Percentiles rank a stretch among this genome's conserved stretches.
These are phyloP conservation scores for Microbotryum silenes-acaulis DNA, from an alignment of 1,284 basidiomycete genomes.

Conservation along the genomic window DNA sequence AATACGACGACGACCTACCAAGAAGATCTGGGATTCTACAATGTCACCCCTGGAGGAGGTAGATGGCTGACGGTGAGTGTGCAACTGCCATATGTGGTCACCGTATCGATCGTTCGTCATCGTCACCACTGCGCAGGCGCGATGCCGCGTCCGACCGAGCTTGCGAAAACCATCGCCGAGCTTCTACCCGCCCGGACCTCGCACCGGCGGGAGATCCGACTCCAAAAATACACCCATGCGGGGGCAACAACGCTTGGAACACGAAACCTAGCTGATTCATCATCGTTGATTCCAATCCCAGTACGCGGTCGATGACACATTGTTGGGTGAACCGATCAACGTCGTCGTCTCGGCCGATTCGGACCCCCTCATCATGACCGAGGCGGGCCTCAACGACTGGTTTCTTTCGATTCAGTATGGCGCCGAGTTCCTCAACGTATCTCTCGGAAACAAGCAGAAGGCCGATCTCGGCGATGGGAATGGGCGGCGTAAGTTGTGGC, in stretches of 20 bases:
- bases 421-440: constrained; percentile 67
- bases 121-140: background rate
- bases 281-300: background rate
- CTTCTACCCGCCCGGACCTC: too few relatives aligned
- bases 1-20: too few relatives aligned
- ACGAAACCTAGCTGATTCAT: background rate
- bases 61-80: constrained; percentile 30
- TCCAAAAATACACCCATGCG: too few relatives aligned
- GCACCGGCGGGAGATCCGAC: too few relatives aligned
- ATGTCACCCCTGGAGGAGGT: constrained; percentile 46
- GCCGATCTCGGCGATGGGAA: constrained; percentile 80
- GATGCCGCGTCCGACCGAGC: background rate
- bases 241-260: background rate
- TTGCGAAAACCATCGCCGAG: background rate
- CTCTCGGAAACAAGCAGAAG: constrained; percentile 58
- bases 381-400: constrained; percentile 43
- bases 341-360: constrained; percentile 75
- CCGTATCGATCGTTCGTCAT: background rate
- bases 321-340: constrained; percentile 78
- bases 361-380: constrained; percentile 60
- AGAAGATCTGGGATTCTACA: constrained; percentile 44
- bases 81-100: too few relatives aligned
- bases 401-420: constrained; percentile 40
- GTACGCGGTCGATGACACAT: background rate
- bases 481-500: constrained; percentile 51